A percentile compares a stretch with the other conserved stretches of the same genome.
Conservation (phyloP, 352 stramenopile species). For the Phytophthora palmivora region DNA sequence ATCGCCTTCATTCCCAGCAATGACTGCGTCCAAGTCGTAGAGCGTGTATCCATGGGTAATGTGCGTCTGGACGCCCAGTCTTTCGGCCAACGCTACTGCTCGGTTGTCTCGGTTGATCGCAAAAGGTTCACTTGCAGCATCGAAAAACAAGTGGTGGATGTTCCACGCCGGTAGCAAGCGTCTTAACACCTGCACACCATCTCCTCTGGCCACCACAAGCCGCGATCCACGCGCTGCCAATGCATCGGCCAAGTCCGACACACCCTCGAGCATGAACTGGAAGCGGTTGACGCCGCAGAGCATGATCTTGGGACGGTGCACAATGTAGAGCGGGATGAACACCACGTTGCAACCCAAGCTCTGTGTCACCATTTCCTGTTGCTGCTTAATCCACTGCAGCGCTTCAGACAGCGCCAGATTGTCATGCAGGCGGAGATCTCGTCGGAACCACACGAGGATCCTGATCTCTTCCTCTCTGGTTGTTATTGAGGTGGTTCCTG, state of each 20-base stretch:
- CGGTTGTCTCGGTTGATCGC: conserved; percentile 80
- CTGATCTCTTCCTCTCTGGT: conserved; percentile 38
- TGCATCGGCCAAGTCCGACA: conserved; percentile 82
- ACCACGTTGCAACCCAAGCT: conserved; percentile 24
- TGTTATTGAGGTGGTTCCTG: background rate
- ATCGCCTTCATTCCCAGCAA: conserved; percentile 57
- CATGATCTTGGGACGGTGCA: conserved; percentile 90
- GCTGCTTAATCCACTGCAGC: conserved; percentile 45
- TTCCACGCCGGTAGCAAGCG: conserved; percentile 85
- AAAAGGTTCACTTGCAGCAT: conserved; percentile 93
- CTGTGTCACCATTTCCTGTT: conserved; percentile 16
- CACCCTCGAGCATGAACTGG: conserved; percentile 95
- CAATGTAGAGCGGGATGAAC: conserved; percentile 90
- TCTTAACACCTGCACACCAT: conserved; percentile 82
- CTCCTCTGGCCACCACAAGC: conserved; percentile 78
- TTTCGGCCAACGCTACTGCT: conserved; percentile 58
- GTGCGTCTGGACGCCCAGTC: conserved; percentile 74
- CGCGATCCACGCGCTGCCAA: conserved; percentile 68
- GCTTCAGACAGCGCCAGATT: conserved; percentile 92
- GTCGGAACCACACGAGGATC: conserved; percentile 93
- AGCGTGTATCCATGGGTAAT: conserved; percentile 72
- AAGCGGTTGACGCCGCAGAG: conserved; percentile 82
- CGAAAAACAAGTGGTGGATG: conserved; percentile 92
- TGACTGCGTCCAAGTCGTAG: conserved; percentile 73
- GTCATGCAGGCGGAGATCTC: conserved; percentile 96